These are phyloP conservation scores for Hortaea sp. DNA, from an alignment of 2,329 filamentous ascomycete genomes.

Conservation along the genomic window DNA sequence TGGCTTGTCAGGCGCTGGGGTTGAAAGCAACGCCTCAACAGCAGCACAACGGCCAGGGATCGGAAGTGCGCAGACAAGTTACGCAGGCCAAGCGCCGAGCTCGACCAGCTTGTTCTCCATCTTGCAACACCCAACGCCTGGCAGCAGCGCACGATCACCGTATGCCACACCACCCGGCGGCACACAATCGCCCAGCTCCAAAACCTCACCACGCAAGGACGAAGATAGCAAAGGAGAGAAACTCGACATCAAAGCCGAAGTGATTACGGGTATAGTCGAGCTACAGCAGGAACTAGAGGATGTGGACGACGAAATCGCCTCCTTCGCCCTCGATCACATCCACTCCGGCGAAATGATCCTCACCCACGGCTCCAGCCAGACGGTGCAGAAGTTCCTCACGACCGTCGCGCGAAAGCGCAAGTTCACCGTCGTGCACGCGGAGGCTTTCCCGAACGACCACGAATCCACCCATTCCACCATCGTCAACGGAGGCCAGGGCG, in stretches of 20 bases:
- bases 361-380: conserved; percentile 74
- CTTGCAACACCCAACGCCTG: conserved; percentile 54
- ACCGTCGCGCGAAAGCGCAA: conserved; percentile 80
- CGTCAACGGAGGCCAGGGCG: conserved; percentile 40
- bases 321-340: conserved; percentile 81
- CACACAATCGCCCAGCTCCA: conserved; percentile 13
- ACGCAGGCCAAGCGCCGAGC: conserved; percentile 44
- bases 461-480: conserved; percentile 52
- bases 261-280: conserved; percentile 88
- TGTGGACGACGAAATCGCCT: conserved; percentile 86
- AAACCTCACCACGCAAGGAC: conserved; percentile 23
- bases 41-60: conserved; percentile 47
- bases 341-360: conserved; percentile 88
- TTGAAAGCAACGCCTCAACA: not conserved
- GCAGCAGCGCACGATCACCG: conserved; percentile 27
- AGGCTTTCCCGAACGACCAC: conserved; percentile 61
- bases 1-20: not conserved
- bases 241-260: conserved; percentile 72
- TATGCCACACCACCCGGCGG: conserved; percentile 41
- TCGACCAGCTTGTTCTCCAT: conserved; percentile 78
- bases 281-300: conserved; percentile 91
- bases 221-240: conserved; percentile 26
- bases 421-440: conserved; percentile 81
- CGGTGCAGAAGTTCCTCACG: conserved; percentile 80
- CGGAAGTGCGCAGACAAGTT: conserved; percentile 52